Evolutionary conservation across 2,329 filamentous ascomycete species (phyloP).

Genomic region (Macrophomina pseudophaseolina): DNA sequence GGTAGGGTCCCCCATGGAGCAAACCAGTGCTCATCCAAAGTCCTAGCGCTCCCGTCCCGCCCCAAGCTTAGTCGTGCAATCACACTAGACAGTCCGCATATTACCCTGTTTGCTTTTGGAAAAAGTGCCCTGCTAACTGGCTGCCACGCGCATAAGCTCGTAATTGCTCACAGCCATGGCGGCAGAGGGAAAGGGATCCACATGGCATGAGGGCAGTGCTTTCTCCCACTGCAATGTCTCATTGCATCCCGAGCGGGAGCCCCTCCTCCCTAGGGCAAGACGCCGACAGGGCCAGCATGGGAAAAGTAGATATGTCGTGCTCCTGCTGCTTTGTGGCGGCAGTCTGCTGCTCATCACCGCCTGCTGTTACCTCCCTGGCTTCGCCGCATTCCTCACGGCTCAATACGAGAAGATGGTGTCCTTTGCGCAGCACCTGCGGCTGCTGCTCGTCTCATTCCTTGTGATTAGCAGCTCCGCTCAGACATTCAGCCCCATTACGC

Average conservation of each 20-base stretch:
- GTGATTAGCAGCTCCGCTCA: conserved; percentile 12
- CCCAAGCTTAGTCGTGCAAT: not conserved
- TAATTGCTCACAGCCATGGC: conserved; percentile 26
- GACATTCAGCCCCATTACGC: conserved; percentile 37
- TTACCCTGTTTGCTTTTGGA: conserved; percentile 24
- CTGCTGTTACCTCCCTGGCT: conserved; percentile 13
- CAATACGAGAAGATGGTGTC: conserved; percentile 23
- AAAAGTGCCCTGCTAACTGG: conserved; percentile 18
- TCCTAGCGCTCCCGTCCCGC: conserved; percentile 20
- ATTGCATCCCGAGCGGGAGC: conserved; percentile 13
- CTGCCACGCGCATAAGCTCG: conserved; percentile 27
- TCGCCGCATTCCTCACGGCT: conserved; percentile 10
- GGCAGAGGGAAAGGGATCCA: conserved; percentile 20
- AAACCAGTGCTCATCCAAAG: not conserved
- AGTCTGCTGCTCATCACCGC: conserved; percentile 19
- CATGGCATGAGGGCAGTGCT: conserved; percentile 20
- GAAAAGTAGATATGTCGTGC: conserved; percentile 25
- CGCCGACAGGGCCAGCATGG: not conserved
- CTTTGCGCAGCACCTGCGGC: conserved; percentile 9
- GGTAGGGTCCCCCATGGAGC: conserved; percentile 15
- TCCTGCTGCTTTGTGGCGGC: conserved; percentile 22
- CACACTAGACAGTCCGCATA: not conserved
- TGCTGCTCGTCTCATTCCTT: conserved; percentile 19
- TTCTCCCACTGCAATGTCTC: conserved; percentile 22
- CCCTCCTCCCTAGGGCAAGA: conserved; percentile 24